Conservation (phyloP, 2,329 filamentous ascomycete species). For the Leptodontidium sp. region DNA sequence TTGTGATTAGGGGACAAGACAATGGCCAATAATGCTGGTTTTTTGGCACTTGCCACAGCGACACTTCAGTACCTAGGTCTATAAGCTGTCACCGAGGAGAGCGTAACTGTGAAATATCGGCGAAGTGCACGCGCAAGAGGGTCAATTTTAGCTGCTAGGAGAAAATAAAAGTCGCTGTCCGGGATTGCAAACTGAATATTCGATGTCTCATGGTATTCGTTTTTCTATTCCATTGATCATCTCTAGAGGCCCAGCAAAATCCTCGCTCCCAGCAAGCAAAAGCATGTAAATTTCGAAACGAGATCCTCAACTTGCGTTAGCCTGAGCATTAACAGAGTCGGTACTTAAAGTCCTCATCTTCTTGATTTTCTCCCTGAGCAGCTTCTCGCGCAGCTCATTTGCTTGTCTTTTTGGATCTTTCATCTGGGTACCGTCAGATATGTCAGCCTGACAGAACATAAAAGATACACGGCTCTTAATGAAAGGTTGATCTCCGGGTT, state of each 20-base stretch:
- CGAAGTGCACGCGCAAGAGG: background rate
- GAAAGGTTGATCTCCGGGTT: conserved; percentile 29
- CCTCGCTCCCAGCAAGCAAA: background rate
- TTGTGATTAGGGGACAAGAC: background rate
- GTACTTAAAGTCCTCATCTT: conserved; percentile 62
- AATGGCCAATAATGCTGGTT: background rate
- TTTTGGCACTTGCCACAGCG: background rate
- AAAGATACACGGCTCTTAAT: conserved; percentile 28
- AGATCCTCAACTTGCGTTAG: conserved; percentile 55
- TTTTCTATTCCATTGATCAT: background rate
- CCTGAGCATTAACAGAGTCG: conserved; percentile 51
- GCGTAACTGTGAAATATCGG: background rate
- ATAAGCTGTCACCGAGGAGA: background rate
- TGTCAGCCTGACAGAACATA: conserved; percentile 47
- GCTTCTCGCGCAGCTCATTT: conserved; percentile 57
- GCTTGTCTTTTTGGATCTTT: conserved; percentile 53
- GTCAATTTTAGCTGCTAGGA: background rate
- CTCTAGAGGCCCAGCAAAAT: background rate
- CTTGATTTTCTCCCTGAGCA: conserved; percentile 62
- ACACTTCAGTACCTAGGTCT: background rate
- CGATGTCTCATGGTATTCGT: background rate
- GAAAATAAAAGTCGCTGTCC: background rate
- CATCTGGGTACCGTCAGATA: conserved; percentile 45
- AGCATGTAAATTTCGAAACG: background rate
- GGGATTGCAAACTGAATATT: background rate